Percentiles rank a stretch among this genome's conserved stretches.
Conservation (phyloP, 1,284 basidiomycete genomes). For the Chiua sp. region DNA sequence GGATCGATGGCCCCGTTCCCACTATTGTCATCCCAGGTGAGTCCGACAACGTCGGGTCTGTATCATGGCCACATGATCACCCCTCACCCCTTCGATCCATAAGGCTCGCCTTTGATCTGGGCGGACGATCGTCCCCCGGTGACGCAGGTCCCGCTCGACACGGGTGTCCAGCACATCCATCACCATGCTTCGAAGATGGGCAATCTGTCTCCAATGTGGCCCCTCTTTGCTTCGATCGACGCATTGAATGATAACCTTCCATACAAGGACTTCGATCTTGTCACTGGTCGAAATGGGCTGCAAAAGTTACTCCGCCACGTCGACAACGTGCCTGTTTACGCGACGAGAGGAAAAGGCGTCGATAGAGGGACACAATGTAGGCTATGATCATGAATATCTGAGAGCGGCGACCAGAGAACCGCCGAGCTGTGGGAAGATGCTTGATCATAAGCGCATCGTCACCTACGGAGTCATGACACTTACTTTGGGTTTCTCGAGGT, state of each 20-base stretch:
- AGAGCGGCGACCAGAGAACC: constrained; percentile 33
- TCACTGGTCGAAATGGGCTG: constrained; percentile 40
- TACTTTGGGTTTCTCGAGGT: neutral
- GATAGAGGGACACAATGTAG: constrained; percentile 15
- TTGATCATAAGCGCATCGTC: constrained; percentile 43
- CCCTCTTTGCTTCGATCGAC: constrained; percentile 41
- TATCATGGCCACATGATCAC: neutral
- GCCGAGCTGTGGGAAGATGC: constrained; percentile 36
- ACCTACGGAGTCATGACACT: constrained; percentile 36
- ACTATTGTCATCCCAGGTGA: constrained; percentile 39
- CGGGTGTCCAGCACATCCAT: constrained; percentile 35
- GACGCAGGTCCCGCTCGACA: constrained; percentile 33
- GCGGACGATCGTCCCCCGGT: constrained; percentile 25
- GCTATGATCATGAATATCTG: constrained; percentile 41
- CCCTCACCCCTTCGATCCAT: neutral
- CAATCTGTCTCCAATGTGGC: constrained; percentile 37
- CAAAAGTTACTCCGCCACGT: constrained; percentile 43
- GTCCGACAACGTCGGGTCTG: neutral
- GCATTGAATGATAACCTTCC: constrained; percentile 35
- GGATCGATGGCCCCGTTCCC: constrained; percentile 35
- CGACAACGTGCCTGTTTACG: constrained; percentile 32
- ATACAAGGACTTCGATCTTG: constrained; percentile 36
- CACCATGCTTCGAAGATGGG: constrained; percentile 40
- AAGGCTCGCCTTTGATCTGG: constrained; percentile 40
- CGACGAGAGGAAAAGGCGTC: constrained; percentile 28